Evolutionary conservation across 768 basidiomycete genomes (phyloP).

Genomic region (Amanita molliuscula): DNA sequence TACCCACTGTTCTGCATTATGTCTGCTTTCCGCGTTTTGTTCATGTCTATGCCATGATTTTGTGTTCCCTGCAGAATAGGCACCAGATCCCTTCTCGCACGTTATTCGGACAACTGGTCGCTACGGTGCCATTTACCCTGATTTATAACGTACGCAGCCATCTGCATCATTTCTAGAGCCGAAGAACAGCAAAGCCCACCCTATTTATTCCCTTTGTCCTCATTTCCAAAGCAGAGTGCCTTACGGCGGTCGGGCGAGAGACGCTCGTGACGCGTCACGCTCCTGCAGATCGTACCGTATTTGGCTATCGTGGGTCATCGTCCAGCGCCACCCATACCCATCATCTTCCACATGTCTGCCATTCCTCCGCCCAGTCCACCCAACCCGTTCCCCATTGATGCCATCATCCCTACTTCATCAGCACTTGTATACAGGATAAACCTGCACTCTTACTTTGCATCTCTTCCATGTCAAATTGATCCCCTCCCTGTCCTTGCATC

Average conservation of each 20-base stretch:
- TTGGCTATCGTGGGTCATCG: constrained; percentile 13
- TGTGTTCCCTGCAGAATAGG: too few relatives aligned
- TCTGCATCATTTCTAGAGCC: neutral
- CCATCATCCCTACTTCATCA: constrained; percentile 64
- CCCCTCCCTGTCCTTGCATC: constrained; percentile 92
- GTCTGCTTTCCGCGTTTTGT: too few relatives aligned
- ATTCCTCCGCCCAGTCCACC: constrained; percentile 61
- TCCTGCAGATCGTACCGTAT: neutral
- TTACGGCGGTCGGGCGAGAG: neutral
- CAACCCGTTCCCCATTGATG: constrained; percentile 67
- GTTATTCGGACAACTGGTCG: constrained; percentile 57
- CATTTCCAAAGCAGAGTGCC: constrained; percentile 18
- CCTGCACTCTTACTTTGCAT: constrained; percentile 62
- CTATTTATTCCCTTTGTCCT: constrained; percentile 43
- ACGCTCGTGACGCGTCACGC: constrained; percentile 6
- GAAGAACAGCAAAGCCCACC: neutral
- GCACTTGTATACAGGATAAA: neutral
- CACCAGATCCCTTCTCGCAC: constrained; percentile 45
- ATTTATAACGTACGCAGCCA: constrained; percentile 42
- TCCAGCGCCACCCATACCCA: constrained; percentile 61
- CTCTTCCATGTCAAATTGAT: constrained; percentile 87
- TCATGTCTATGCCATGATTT: too few relatives aligned
- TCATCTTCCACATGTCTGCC: constrained; percentile 80
- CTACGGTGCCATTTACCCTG: constrained; percentile 42
- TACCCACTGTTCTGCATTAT: too few relatives aligned